Conservation (phyloP, 768 basidiomycete species). For the Suillus ampliporus region DNA sequence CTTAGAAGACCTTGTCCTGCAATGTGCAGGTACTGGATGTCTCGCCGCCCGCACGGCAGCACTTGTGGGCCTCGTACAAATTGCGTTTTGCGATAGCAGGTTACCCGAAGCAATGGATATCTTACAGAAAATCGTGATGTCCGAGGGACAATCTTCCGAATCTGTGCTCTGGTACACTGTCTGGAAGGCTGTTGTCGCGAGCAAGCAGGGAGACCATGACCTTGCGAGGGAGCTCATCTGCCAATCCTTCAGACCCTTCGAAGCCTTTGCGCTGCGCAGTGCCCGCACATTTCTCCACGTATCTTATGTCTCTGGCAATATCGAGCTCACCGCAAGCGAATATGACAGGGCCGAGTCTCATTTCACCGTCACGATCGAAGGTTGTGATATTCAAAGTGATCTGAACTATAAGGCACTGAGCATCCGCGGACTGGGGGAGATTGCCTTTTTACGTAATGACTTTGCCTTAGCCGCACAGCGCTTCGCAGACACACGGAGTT, state of each 20-base stretch:
- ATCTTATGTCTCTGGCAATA: neutral
- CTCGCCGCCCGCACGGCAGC: neutral
- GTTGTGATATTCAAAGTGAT: neutral
- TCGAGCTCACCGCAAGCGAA: neutral
- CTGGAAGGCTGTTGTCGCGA: neutral
- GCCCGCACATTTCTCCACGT: neutral
- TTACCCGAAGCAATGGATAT: neutral
- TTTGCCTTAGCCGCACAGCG: neutral
- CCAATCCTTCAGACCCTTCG: neutral
- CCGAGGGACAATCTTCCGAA: accelerated
- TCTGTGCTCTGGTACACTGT: neutral
- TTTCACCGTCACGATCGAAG: neutral
- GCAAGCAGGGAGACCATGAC: neutral
- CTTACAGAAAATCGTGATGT: neutral
- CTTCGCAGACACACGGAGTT: neutral
- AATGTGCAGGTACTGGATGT: neutral
- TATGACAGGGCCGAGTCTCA: neutral
- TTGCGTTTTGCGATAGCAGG: neutral
- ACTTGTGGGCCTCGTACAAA: neutral
- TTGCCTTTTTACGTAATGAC: neutral
- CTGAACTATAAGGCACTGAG: neutral
- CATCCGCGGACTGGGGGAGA: neutral
- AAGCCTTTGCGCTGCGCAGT: neutral
- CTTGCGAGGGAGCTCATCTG: conserved; percentile 2
- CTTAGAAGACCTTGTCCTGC: neutral